Percentiles rank a stretch among this genome's conserved stretches.
These are phyloP conservation scores for Suhomyces anneliseae DNA, from an alignment of 1,139 yeast species.

Conservation along the genomic window DNA sequence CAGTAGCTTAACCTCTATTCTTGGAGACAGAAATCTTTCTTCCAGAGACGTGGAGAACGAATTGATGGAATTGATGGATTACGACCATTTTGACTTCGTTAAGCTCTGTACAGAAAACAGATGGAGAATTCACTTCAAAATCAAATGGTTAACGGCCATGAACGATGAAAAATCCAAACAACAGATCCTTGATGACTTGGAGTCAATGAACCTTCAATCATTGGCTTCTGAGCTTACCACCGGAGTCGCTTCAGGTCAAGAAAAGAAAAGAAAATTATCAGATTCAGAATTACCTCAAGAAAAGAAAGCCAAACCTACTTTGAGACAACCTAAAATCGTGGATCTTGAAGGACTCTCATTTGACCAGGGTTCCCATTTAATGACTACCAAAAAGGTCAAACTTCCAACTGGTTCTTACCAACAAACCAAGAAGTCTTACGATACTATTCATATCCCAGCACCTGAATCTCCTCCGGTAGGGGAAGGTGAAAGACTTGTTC, in stretches of 20 bases:
- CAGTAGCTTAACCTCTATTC: constrained; percentile 16
- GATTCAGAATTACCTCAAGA: constrained; percentile 3
- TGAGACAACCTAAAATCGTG: constrained; percentile 52
- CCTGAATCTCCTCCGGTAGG: constrained; percentile 52
- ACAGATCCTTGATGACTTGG: constrained; percentile 24
- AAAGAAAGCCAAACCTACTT: constrained; percentile 7
- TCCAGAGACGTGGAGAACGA: constrained; percentile 51
- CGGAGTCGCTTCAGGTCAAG: constrained; percentile 7
- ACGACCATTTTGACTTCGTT: constrained; percentile 51
- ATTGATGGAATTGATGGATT: constrained; percentile 51
- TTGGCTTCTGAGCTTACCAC: constrained; percentile 28
- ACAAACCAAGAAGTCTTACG: constrained; percentile 71
- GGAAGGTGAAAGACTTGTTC: constrained; percentile 51
- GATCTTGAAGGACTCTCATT: constrained; percentile 66
- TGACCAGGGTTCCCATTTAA: constrained; percentile 70
- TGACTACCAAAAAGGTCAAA: constrained; percentile 65
- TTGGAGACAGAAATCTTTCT: constrained; percentile 24
- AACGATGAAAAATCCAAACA: constrained; percentile 31
- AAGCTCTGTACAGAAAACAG: constrained; percentile 53
- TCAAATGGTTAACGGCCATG: constrained; percentile 40
- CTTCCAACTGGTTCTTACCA: constrained; percentile 86
- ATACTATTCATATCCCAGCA: constrained; percentile 81
- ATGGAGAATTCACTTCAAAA: constrained; percentile 55
- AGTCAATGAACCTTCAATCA: constrained; percentile 21
- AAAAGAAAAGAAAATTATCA: constrained; percentile 20